Base-by-base conservation (phyloP, 2,329 filamentous ascomycete species). In the Parastagonospora nodorum region DNA sequence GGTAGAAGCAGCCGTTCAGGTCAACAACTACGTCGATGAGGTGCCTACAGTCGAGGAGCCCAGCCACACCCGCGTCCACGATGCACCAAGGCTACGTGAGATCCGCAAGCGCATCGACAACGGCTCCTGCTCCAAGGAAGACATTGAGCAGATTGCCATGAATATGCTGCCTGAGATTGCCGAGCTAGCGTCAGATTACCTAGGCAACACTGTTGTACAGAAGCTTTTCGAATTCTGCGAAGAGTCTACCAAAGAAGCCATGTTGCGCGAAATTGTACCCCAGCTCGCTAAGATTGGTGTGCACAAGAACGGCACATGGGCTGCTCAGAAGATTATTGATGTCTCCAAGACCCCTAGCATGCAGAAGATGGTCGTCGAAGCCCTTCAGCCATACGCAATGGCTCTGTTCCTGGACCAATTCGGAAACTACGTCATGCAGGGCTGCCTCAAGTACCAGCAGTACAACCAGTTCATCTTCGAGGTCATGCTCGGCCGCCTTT, bases 251-350 rank as follows among this genome's bases (percentile, higher is more conserved):
- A 92, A 95, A 64, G 92, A 97, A 73, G 88, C 89, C 49, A 97
- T 99, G 94, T 80, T 99, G 50, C 76, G 80, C 11, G 86, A 92
- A 68, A 96, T 99, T 65, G 86, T 89, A 2, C 92, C 93, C 50
- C 92, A 97, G 70, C 84, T 97, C 71, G 92, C 93, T 24, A 92
- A 97, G 75, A 97, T 97, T 75, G 94, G 94, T 64, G 87, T 97
- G 7, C 94, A 99, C 82, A 99, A 99, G 84, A 99, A 99, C 67
- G 94, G 94, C 56, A 99, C 94, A 1, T 99, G 94, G 94, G 94
- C 94, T 47, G 94, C 94, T 1, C 94, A 99, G 77, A 99, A 97
- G 82, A 97, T 99, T 67, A 97, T 99, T 62, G 93, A 97, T 67
- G 91, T 96, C 6, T 93, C 92, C 73, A 91, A 94, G 76, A 91